Percentiles rank a stretch among this genome's conserved stretches.
Evolutionary conservation across 768 basidiomycete genomes (phyloP).

Genomic region (Boletellus ananiceps): DNA sequence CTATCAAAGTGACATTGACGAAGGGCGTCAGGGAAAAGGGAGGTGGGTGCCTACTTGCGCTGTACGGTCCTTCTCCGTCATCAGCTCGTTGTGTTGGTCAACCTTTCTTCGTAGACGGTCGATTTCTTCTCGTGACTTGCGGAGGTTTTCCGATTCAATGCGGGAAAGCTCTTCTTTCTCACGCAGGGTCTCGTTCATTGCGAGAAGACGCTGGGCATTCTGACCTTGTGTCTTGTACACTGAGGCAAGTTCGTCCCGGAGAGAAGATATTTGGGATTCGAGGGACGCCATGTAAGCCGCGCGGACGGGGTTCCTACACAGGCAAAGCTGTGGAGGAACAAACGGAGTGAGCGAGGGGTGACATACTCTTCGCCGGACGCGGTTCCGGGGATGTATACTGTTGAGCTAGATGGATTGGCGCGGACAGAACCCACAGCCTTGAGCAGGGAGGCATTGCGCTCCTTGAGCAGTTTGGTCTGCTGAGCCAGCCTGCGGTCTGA

Average conservation of each 20-base stretch:
- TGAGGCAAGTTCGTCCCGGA: slow-evolving; percentile 88
- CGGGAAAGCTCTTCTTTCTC: slow-evolving; percentile 89
- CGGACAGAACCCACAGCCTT: slow-evolving; percentile 77
- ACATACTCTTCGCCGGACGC: slow-evolving; percentile 65
- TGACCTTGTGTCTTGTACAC: slow-evolving; percentile 96
- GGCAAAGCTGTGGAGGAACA: not conserved
- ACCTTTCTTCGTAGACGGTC: slow-evolving; percentile 67
- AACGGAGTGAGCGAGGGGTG: not conserved
- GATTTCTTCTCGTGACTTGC: slow-evolving; percentile 75
- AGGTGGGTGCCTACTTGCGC: slow-evolving; percentile 59
- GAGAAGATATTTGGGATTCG: slow-evolving; percentile 87
- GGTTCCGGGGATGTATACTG: slow-evolving; percentile 55
- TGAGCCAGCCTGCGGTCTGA: slow-evolving; percentile 88
- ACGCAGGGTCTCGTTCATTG: slow-evolving; percentile 92
- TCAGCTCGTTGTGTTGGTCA: slow-evolving; percentile 77
- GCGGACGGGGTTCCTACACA: slow-evolving; percentile 70
- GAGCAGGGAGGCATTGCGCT: slow-evolving; percentile 85
- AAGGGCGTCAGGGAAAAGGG: not conserved
- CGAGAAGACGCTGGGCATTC: slow-evolving; percentile 87
- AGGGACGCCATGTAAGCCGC: slow-evolving; percentile 88
- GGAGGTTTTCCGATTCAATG: slow-evolving; percentile 73
- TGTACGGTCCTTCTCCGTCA: slow-evolving; percentile 84
- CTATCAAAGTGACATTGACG: slow-evolving; percentile 38
- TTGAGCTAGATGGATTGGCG: slow-evolving; percentile 54
- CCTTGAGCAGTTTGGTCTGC: slow-evolving; percentile 87